phyloP scores from a whole-genome alignment of 495 filamentous ascomycete genomes.

The Hypoxylon fuscum region DNA sequence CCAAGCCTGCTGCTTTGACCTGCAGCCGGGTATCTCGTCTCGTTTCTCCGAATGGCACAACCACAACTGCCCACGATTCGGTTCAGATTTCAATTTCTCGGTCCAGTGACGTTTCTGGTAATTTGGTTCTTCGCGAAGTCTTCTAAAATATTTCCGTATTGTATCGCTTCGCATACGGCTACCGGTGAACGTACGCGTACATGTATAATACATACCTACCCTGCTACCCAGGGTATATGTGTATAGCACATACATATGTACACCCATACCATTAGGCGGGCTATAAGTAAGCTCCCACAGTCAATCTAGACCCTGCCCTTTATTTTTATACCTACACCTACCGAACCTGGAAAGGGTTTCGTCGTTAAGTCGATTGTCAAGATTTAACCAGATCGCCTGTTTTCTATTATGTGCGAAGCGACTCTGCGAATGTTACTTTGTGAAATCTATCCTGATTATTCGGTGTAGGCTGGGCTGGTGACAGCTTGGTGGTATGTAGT shows the following conservation, averaged over 20 bases:
- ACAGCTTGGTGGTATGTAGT: background rate
- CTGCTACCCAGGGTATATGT: too few relatives aligned
- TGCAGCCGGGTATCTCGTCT: constrained; percentile 44
- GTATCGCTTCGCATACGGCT: constrained; percentile 1
- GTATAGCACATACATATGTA: background rate
- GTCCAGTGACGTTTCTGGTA: constrained; percentile 31
- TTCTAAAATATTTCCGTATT: constrained; percentile 38
- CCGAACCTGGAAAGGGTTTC: constrained; percentile 38
- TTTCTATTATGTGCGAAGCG: constrained; percentile 6
- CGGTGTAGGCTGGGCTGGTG: background rate
- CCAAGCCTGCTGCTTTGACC: constrained; percentile 34
- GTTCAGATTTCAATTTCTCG: constrained; percentile 40
- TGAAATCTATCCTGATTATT: background rate
- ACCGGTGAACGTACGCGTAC: constrained; percentile 2
- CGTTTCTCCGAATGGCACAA: constrained; percentile 41
- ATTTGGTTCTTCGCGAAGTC: constrained; percentile 38
- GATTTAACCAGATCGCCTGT: constrained; percentile 39
- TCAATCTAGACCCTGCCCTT: constrained; percentile 19
- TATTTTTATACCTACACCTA: constrained; percentile 36
- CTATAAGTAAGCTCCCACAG: too few relatives aligned
- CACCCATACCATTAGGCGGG: constrained; percentile 5
- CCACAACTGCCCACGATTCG: constrained; percentile 34
- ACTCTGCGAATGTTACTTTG: constrained; percentile 8
- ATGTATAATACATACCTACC: constrained; percentile 2
- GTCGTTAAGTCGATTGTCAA: constrained; percentile 15